Base-by-base conservation (phyloP, 192 early-diverging fungal species). In the Paraglomus brasilianum region DNA sequence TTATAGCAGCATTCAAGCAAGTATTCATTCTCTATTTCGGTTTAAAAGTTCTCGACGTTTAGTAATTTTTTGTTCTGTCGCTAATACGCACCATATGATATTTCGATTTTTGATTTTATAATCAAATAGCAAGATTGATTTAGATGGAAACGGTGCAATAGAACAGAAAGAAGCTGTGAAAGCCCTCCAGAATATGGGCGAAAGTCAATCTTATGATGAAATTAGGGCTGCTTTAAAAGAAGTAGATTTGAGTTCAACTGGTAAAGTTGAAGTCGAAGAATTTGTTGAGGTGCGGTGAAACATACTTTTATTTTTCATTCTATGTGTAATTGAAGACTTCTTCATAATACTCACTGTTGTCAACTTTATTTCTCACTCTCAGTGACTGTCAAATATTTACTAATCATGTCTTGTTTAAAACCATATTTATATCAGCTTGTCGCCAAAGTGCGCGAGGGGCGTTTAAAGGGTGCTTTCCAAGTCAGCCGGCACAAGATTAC, bases 401-500 rank as follows among this genome's bases (percentile, higher is more conserved):
- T n/a, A n/a, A 24, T 39, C 13, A 51, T 59, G 15, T 74, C 65
- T 66, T 52, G 39, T 8, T 8, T n/a, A n/a, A n/a, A n/a, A n/a
- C n/a, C n/a, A n/a, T n/a, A n/a, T 36, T 47, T 22, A 40, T 42
- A 17, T 30, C 69, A 86, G 85, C 74, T 86, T 19, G 72, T 81
- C 10, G 74, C 80, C 40, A 84, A 82, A 55, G 55, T 86, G 30
- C 75, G 81, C 46, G 80, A 82, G 46, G 81, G 82, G 11, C 70
- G 77, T 41, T 70, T 78, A 14, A 84, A 77, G 70, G 64, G 74
- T 36, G 82, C 80, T 11, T 81, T 81, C 64, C 77, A 80, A 46
- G 77, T 78, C 8, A 78, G 78, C 68, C 85, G 91, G 79, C 88
- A 92, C 66, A 94, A 93, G 58, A 94, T 97, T 75, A 89, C 89